Evolutionary conservation across 352 stramenopile genomes (phyloP).

Genomic region (Pilasporangium apinafurcum): DNA sequence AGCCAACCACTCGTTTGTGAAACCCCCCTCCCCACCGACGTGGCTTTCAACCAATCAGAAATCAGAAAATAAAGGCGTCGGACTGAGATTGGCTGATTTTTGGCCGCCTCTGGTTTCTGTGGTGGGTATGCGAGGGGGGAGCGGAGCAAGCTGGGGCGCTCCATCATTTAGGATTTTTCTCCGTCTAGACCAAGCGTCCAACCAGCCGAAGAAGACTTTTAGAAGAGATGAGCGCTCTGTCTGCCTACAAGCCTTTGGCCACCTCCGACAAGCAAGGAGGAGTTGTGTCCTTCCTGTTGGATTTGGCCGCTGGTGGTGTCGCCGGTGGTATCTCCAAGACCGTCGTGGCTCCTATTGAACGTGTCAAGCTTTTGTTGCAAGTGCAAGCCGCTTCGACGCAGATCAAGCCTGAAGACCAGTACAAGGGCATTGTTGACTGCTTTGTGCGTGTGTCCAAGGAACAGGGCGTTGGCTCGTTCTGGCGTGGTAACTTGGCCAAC

Average conservation of each 20-base stretch:
- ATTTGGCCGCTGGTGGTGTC: conserved; percentile 83
- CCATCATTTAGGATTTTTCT: conserved; percentile 85
- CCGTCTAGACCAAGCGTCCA: conserved; percentile 53
- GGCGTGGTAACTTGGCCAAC: conserved; percentile 89
- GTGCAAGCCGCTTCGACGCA: conserved; percentile 86
- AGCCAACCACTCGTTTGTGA: conserved; percentile 62
- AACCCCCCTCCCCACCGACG: background rate
- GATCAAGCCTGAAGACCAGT: conserved; percentile 90
- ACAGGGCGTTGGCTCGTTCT: conserved; percentile 87
- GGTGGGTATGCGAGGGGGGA: conserved; percentile 12
- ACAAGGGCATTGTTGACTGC: conserved; percentile 90
- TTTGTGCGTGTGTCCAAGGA: conserved; percentile 86
- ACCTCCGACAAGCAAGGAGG: conserved; percentile 55
- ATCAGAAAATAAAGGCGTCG: background rate
- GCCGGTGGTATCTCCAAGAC: conserved; percentile 90
- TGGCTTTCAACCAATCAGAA: conserved; percentile 33
- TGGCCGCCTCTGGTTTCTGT: conserved; percentile 15
- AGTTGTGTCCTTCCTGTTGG: conserved; percentile 63
- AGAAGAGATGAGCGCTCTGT: conserved; percentile 67
- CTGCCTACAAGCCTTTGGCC: conserved; percentile 74
- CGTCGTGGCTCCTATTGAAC: conserved; percentile 85
- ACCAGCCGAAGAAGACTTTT: conserved; percentile 43
- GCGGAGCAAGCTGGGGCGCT: background rate
- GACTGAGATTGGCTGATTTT: conserved; percentile 19
- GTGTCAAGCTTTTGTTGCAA: conserved; percentile 91